These are phyloP conservation scores for Aspergillus oerlinghausenensis DNA, from an alignment of 2,329 filamentous ascomycete genomes.

Conservation along the genomic window DNA sequence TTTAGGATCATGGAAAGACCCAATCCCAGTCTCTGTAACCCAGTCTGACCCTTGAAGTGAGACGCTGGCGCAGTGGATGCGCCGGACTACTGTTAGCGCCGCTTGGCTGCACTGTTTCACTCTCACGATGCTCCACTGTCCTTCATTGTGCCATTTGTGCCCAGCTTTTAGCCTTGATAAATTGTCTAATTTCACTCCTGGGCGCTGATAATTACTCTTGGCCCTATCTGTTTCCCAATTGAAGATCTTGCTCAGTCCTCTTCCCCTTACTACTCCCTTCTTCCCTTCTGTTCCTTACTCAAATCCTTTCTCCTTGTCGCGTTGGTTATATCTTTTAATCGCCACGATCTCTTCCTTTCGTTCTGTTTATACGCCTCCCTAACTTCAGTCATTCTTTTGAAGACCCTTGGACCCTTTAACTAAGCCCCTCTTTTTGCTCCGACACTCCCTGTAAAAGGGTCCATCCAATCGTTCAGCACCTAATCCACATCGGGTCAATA, in stretches of 20 bases:
- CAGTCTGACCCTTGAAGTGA: background rate
- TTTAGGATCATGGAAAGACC: background rate
- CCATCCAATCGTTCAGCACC: slow-evolving; percentile 12
- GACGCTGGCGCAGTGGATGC: slow-evolving; percentile 8
- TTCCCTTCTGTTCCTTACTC: slow-evolving; percentile 6
- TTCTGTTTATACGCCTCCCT: slow-evolving; percentile 1
- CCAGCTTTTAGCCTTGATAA: slow-evolving; percentile 12
- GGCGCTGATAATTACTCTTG: background rate
- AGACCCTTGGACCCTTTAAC: background rate
- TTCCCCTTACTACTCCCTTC: slow-evolving; percentile 4
- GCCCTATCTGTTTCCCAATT: background rate
- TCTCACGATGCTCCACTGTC: slow-evolving; percentile 1
- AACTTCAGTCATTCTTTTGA: slow-evolving; percentile 12
- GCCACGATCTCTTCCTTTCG: slow-evolving; percentile 12
- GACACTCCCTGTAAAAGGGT: slow-evolving; percentile 16
- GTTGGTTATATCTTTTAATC: background rate
- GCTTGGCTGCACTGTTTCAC: background rate
- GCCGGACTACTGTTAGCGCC: background rate
- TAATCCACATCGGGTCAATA: background rate
- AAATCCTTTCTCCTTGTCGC: background rate
- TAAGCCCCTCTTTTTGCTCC: background rate
- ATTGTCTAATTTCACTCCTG: slow-evolving; percentile 7
- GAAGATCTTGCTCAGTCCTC: background rate
- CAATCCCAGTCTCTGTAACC: background rate
- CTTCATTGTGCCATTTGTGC: slow-evolving; percentile 9